Evolutionary conservation across 306 rosid genomes (phyloP).

Genomic region (Dryas drummondii): DNA sequence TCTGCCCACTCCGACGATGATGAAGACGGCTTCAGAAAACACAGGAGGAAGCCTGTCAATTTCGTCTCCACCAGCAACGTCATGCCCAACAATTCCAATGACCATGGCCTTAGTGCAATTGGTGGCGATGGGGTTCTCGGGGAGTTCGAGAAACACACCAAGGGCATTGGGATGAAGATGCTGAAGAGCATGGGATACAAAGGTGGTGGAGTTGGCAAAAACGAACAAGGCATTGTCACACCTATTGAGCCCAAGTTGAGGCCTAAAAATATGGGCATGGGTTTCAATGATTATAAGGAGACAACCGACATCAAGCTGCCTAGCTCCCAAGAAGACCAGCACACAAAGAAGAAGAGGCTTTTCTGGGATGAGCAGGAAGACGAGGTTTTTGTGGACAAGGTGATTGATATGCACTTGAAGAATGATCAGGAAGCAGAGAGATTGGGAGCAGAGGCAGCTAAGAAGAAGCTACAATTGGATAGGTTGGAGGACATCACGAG

Average conservation of each 20-base stretch:
- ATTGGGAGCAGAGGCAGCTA: conserved; percentile 32
- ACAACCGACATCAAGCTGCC: conserved; percentile 28
- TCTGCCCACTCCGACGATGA: too few species aligned
- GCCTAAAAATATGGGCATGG: conserved; percentile 76
- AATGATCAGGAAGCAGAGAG: conserved; percentile 18
- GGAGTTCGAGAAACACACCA: background rate
- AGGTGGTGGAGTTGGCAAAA: conserved; percentile 93
- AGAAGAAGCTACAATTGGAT: conserved; percentile 61
- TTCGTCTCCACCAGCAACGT: too few species aligned
- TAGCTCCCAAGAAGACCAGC: background rate
- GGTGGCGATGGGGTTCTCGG: too few species aligned
- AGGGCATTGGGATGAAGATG: conserved; percentile 79
- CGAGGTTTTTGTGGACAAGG: too few species aligned
- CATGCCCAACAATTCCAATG: too few species aligned
- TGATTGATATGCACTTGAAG: too few species aligned
- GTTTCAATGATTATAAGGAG: conserved; percentile 61
- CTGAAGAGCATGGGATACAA: conserved; percentile 86
- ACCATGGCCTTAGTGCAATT: background rate
- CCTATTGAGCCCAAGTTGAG: conserved; percentile 65
- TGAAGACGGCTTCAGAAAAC: too few species aligned
- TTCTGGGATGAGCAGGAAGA: too few species aligned
- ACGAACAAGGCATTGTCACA: conserved; percentile 70
- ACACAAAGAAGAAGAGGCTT: background rate
- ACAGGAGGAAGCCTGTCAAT: too few species aligned
- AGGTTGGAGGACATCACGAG: conserved; percentile 40